Conservation (phyloP, 2,329 filamentous ascomycete species). For the Immersiporthe knoxdaviesiana region DNA sequence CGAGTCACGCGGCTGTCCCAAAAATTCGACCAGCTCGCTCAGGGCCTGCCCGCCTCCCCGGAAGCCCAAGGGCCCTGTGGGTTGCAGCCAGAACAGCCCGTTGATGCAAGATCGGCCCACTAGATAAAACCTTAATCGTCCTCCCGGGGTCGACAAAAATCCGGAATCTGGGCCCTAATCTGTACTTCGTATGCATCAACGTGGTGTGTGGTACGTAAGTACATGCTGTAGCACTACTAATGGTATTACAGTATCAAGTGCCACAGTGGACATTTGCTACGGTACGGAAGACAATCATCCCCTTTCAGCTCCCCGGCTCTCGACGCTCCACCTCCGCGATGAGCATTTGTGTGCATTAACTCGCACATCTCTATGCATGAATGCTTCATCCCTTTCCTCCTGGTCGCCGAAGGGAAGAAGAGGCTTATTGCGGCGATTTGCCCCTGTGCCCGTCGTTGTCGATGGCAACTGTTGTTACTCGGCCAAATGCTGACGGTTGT, state of each 20-base stretch:
- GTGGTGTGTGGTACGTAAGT: no score
- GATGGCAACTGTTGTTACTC: not conserved
- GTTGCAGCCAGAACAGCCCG: constrained; percentile 7
- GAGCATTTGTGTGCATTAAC: not conserved
- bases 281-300: not conserved
- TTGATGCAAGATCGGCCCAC: constrained; percentile 7
- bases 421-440: not conserved
- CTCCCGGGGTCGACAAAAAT: constrained; percentile 2
- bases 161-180: not conserved
- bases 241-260: not conserved
- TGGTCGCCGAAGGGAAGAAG: not conserved
- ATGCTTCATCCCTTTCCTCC: not conserved
- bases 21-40: not conserved
- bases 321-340: constrained; percentile 1
- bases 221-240: no score
- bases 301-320: not conserved
- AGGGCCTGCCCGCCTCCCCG: not conserved
- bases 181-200: no score
- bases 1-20: not conserved
- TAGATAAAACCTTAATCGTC: constrained; percentile 6
- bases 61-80: not conserved
- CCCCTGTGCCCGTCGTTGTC: not conserved
- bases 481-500: not conserved
- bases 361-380: not conserved
- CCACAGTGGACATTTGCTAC: not conserved